Evolutionary conservation across 768 basidiomycete genomes (phyloP).

Genomic region (Pleurotus tuoliensis): DNA sequence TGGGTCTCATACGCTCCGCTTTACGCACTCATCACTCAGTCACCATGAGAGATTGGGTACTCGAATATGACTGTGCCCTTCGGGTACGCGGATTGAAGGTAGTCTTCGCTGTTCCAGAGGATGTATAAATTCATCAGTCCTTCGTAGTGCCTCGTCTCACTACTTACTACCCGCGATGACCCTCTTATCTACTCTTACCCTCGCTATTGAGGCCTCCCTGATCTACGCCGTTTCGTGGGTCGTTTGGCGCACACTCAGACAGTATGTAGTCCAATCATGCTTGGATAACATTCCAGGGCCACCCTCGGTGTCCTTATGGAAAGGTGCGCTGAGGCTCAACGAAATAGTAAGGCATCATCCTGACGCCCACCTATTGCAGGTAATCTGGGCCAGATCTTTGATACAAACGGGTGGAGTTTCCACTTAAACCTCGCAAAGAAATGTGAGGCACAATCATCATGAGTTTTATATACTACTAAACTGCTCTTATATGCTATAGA

Average conservation of each 20-base stretch:
- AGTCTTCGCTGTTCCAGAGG: not conserved
- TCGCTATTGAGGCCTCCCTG: not conserved
- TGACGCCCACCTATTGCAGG: constrained; percentile 19
- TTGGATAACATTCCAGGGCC: constrained; percentile 35
- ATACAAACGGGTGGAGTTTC: constrained; percentile 31
- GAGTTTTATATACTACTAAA: no score
- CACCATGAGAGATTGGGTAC: no score
- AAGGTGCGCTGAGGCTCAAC: constrained; percentile 18
- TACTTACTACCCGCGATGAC: not conserved
- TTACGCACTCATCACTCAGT: no score
- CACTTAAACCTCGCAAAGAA: constrained; percentile 27
- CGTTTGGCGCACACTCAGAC: constrained; percentile 11
- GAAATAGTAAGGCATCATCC: not conserved
- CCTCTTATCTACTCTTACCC: not conserved
- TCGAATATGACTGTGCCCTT: no score
- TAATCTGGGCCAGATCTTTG: constrained; percentile 28
- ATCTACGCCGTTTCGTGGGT: constrained; percentile 10
- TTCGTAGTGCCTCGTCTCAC: no score
- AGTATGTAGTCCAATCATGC: constrained; percentile 16
- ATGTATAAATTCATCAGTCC: no score
- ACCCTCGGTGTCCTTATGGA: constrained; percentile 20
- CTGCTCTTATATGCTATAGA: constrained; percentile 14
- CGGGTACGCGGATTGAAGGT: no score
- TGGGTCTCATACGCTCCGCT: no score
- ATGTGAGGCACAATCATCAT: constrained; percentile 19